Percentiles rank a stretch among this genome's conserved stretches.
Evolutionary conservation across 169 alveolate species (phyloP).

Genomic region (Plasmodium sp.): DNA sequence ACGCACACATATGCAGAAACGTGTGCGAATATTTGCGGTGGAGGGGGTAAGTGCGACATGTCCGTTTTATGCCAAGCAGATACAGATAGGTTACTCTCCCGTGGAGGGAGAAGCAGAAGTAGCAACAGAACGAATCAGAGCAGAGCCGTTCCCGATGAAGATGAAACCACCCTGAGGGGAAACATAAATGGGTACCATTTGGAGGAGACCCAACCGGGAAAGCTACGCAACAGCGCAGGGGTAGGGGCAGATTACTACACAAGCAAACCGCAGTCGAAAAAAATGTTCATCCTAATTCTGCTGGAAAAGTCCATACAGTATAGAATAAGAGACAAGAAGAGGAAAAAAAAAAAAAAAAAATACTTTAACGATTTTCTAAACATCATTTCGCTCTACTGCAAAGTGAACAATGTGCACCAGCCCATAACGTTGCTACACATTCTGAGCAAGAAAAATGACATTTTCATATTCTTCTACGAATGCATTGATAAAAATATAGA

Average conservation of each 20-base stretch:
- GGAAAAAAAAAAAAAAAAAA: slow-evolving; percentile 16
- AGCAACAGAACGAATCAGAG: not conserved
- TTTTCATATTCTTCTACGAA: slow-evolving; percentile 49
- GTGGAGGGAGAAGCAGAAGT: not conserved
- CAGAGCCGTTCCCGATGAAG: not conserved
- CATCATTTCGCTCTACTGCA: slow-evolving; percentile 47
- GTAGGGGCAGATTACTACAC: slow-evolving; percentile 4
- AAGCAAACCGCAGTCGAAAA: not conserved
- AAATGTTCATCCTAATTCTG: slow-evolving; percentile 29
- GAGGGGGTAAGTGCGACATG: not conserved
- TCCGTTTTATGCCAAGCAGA: not conserved
- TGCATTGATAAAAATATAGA: slow-evolving; percentile 68
- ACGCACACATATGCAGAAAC: not conserved
- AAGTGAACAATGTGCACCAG: slow-evolving; percentile 59
- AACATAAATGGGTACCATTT: not conserved
- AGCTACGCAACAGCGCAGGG: not conserved
- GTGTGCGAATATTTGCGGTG: not conserved
- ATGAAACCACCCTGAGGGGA: not conserved
- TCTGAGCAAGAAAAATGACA: slow-evolving; percentile 56
- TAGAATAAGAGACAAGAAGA: slow-evolving; percentile 42
- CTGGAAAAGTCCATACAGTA: slow-evolving; percentile 57
- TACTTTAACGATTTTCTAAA: slow-evolving; percentile 46
- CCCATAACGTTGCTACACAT: slow-evolving; percentile 49
- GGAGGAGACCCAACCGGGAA: not conserved
- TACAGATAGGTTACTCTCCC: not conserved